These are phyloP conservation scores for Phytophthora nicotianae DNA, from an alignment of 352 stramenopile species.

Conservation along the genomic window DNA sequence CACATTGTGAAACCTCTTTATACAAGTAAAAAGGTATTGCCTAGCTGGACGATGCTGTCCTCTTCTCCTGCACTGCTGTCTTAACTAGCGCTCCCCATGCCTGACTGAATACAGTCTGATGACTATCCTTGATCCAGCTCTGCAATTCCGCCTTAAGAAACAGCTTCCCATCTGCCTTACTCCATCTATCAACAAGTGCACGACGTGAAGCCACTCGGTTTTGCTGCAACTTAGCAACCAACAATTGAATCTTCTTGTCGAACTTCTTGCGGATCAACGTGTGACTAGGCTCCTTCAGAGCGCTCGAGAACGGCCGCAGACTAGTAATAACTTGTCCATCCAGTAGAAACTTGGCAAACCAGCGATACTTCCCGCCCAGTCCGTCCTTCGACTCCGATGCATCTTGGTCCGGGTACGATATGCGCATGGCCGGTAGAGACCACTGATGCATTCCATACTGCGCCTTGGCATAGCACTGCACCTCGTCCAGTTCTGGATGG, in stretches of 20 bases:
- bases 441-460: slow-evolving; percentile 79
- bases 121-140: slow-evolving; percentile 64
- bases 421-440: slow-evolving; percentile 60
- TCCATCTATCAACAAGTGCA: slow-evolving; percentile 53
- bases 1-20: no score
- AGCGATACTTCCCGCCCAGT: slow-evolving; percentile 63
- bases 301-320: slow-evolving; percentile 80
- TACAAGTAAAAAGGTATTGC: background rate
- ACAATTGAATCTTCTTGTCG: slow-evolving; percentile 85
- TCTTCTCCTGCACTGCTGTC: slow-evolving; percentile 30
- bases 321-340: slow-evolving; percentile 65
- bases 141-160: slow-evolving; percentile 63
- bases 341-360: slow-evolving; percentile 87
- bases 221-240: slow-evolving; percentile 69
- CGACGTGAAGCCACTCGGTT: slow-evolving; percentile 46
- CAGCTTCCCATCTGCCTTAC: slow-evolving; percentile 28
- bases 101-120: slow-evolving; percentile 53
- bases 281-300: slow-evolving; percentile 94
- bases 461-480: slow-evolving; percentile 81
- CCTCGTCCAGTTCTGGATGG: slow-evolving; percentile 55
- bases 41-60: slow-evolving; percentile 13
- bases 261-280: slow-evolving; percentile 87
- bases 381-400: slow-evolving; percentile 39
- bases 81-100: slow-evolving; percentile 48
- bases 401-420: slow-evolving; percentile 55